phyloP scores from a whole-genome alignment of 1,284 basidiomycete genomes.

The Papiliotrema flavescens region DNA sequence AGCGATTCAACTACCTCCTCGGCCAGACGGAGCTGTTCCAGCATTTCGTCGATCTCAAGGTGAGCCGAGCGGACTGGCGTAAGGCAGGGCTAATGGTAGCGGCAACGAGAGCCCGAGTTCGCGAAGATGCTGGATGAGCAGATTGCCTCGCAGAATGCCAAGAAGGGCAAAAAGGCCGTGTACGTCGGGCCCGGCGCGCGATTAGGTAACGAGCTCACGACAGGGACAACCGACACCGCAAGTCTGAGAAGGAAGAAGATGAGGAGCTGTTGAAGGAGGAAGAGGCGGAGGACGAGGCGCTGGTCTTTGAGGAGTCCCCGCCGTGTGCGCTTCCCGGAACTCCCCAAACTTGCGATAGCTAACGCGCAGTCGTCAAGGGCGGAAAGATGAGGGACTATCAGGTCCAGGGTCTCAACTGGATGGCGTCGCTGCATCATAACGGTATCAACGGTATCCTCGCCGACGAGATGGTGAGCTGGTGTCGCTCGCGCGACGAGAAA shows the following conservation, averaged over 20 bases:
- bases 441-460: constrained; percentile 90
- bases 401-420: constrained; percentile 95
- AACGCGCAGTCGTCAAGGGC: constrained; percentile 67
- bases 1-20: constrained; percentile 88
- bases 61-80: constrained; percentile 37
- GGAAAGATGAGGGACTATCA: constrained; percentile 92
- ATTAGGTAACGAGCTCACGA: constrained; percentile 6
- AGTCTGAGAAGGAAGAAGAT: constrained; percentile 97
- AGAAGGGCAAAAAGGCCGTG: constrained; percentile 64
- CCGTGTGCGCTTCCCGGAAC: constrained; percentile 60
- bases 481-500: no score
- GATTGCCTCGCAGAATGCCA: constrained; percentile 62
- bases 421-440: constrained; percentile 89
- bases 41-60: constrained; percentile 93
- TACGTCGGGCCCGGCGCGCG: constrained; percentile 46
- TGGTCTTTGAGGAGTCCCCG: constrained; percentile 88
- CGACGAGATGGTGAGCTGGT: constrained; percentile 76
- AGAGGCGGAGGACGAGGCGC: constrained; percentile 75
- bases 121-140: constrained; percentile 76
- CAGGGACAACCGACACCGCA: constrained; percentile 77
- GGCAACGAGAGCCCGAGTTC: constrained; percentile 89
- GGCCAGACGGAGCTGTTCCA: constrained; percentile 95
- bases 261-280: constrained; percentile 88
- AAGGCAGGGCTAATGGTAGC: constrained; percentile 51
- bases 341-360: not conserved